A percentile compares a stretch with the other conserved stretches of the same genome.
These are phyloP conservation scores for Coniferiporia weirii DNA, from an alignment of 1,284 basidiomycete species.

Conservation along the genomic window DNA sequence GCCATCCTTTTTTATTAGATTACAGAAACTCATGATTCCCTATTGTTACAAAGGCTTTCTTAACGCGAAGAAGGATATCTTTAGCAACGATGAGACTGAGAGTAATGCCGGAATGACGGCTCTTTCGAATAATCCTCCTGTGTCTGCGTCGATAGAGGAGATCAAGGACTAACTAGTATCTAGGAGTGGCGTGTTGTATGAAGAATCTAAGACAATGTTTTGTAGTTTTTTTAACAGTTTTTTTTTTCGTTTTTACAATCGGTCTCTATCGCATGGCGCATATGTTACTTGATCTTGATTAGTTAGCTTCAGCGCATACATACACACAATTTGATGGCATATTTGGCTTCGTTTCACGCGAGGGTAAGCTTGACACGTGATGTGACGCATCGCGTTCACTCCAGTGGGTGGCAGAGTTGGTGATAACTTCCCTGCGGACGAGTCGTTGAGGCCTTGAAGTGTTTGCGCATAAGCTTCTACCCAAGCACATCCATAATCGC, in stretches of 20 bases:
- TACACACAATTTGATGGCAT: too few species aligned
- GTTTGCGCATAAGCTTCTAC: too few species aligned
- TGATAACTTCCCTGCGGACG: background rate
- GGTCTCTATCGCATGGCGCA: background rate
- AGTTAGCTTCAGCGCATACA: too few species aligned
- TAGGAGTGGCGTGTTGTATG: background rate
- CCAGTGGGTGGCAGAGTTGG: too few species aligned
- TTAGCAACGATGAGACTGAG: background rate
- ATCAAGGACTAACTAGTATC: conserved; percentile 4
- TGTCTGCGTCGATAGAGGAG: conserved; percentile 9
- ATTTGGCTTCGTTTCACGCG: too few species aligned
- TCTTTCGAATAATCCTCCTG: background rate
- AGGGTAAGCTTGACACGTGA: background rate
- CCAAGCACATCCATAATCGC: too few species aligned
- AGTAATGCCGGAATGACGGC: background rate
- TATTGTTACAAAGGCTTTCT: conserved; percentile 13
- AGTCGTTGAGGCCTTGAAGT: too few species aligned
- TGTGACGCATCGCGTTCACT: background rate
- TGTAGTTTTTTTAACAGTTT: too few species aligned
- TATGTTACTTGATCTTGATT: background rate
- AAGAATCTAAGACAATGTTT: background rate
- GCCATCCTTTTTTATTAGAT: background rate
- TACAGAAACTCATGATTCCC: background rate
- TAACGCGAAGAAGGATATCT: conserved; percentile 9
- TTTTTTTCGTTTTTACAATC: background rate